Base-by-base conservation (phyloP, 2,329 filamentous ascomycete species). In the Penicillium capsulatum region DNA sequence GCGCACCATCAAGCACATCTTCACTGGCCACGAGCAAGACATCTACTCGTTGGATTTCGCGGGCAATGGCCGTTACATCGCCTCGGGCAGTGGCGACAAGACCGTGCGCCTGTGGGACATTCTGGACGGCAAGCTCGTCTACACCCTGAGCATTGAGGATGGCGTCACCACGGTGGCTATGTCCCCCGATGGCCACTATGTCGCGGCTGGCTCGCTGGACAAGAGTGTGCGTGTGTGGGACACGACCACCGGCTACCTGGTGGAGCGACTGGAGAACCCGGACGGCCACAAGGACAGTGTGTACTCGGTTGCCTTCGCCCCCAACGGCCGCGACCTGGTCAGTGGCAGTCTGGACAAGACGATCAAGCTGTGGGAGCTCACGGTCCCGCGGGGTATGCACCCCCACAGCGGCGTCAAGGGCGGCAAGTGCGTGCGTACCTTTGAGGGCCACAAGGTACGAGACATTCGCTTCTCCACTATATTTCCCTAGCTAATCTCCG, bases 211-310 rank as follows among this genome's bases (percentile, higher is more conserved):
- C 33, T 95, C 89, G 30, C 77, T 98, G 30, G 91, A 97, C 65
- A 96, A 96, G 83, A 96, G 90, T 60, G 92, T 98, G 15, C 84
- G 91, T 31, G 91, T 98, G 19, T 98, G 91, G 91, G 91, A 97
- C 63, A 88, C 90, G 27, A 80, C 81, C 50, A 85, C 80, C 43
- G 91, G 90, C 38, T 88, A 84, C 61, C 78, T 96, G 10, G 81
- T 95, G 36, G 91, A 96, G 69, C 84, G 91, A 26, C 80, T 97
- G 9, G 91, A 98, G 65, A 91, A 89, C 13, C 83, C 88, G 4
- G 86, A 94, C 49, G 92, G 92, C 9, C 92, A 97, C 73, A 94
- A 94, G 68, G 92, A 98, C 48, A 94, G 86, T 55, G 92, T 97
- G 15, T 97, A 97, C 66, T 91, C 84, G 9, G 92, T 98, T 15